phyloP scores from a whole-genome alignment of 2,329 filamentous ascomycete genomes.

The Orbilia blumenaviensis region DNA sequence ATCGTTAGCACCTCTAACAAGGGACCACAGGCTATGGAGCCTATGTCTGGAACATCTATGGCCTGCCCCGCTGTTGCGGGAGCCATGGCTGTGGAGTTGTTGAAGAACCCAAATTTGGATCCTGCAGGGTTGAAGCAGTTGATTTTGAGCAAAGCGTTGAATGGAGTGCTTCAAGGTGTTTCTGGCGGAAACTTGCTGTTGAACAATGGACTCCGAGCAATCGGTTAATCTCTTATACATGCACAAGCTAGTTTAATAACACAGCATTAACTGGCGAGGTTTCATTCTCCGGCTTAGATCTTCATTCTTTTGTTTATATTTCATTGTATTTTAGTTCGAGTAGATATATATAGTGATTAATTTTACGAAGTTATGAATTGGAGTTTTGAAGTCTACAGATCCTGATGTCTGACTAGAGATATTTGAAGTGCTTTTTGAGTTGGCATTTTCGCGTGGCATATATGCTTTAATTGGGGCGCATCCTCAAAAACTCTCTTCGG shows the following conservation, averaged over 20 bases:
- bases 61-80: conserved; percentile 62
- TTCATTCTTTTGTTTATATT: not conserved
- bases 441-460: not conserved
- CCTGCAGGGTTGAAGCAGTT: conserved; percentile 53
- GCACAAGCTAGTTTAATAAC: no score
- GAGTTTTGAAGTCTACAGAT: not conserved
- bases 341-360: not conserved
- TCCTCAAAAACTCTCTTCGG: conserved; percentile 18
- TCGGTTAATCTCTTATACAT: not conserved
- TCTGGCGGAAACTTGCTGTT: not conserved
- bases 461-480: not conserved
- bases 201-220: not conserved
- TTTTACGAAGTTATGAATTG: not conserved
- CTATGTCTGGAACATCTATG: conserved; percentile 65
- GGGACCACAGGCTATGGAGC: conserved; percentile 65
- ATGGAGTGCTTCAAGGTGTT: not conserved
- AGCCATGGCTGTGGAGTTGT: conserved; percentile 55
- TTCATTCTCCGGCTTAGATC: no score
- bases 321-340: no score
- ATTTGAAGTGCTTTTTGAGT: no score
- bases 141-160: not conserved
- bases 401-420: no score
- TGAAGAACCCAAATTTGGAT: conserved; percentile 49
- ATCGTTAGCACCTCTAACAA: conserved; percentile 67
- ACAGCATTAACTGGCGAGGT: no score